Evolutionary conservation across 495 filamentous ascomycete species (phyloP).

Genomic region (Aspergillus olivimuriae): DNA sequence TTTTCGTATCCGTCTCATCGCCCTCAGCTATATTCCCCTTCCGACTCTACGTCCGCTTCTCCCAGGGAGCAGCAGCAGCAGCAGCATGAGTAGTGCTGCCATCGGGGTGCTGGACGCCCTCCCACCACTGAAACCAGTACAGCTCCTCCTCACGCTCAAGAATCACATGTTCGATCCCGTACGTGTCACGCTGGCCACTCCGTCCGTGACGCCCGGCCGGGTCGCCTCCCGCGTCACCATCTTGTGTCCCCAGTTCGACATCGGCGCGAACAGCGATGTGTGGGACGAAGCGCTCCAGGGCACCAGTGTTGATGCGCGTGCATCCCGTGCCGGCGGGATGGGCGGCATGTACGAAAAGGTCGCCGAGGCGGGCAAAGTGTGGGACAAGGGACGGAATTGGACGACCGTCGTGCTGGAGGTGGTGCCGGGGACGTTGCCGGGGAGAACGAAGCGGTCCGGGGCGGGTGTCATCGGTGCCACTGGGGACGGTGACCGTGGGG

Average conservation of each 20-base stretch:
- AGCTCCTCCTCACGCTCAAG: slow-evolving; percentile 80
- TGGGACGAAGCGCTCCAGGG: slow-evolving; percentile 82
- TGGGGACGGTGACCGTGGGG: slow-evolving; percentile 12
- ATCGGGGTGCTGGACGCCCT: slow-evolving; percentile 52
- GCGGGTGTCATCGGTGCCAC: slow-evolving; percentile 15
- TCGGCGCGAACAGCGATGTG: slow-evolving; percentile 90
- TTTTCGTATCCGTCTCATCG: slow-evolving; percentile 84
- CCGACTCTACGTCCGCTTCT: slow-evolving; percentile 63
- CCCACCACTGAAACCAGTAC: slow-evolving; percentile 60
- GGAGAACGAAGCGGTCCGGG: slow-evolving; percentile 4
- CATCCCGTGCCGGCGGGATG: slow-evolving; percentile 10
- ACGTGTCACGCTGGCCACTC: slow-evolving; percentile 80
- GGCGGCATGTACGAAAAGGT: slow-evolving; percentile 48
- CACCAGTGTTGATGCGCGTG: slow-evolving; percentile 17
- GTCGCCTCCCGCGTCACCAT: slow-evolving; percentile 80
- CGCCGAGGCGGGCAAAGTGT: slow-evolving; percentile 88
- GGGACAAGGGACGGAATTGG: slow-evolving; percentile 93
- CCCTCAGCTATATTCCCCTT: slow-evolving; percentile 80
- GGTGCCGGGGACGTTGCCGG: slow-evolving; percentile 55
- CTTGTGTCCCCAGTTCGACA: slow-evolving; percentile 88
- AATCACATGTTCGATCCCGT: slow-evolving; percentile 93
- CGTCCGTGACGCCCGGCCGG: slow-evolving; percentile 69
- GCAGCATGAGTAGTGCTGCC: no score
- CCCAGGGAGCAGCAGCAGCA: no score
- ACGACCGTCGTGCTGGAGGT: slow-evolving; percentile 88